Evolutionary conservation across 2,329 filamentous ascomycete genomes (phyloP), one percentile per base, ranked within the genome.

Genomic region (Fonsecaea nubica): DNA sequence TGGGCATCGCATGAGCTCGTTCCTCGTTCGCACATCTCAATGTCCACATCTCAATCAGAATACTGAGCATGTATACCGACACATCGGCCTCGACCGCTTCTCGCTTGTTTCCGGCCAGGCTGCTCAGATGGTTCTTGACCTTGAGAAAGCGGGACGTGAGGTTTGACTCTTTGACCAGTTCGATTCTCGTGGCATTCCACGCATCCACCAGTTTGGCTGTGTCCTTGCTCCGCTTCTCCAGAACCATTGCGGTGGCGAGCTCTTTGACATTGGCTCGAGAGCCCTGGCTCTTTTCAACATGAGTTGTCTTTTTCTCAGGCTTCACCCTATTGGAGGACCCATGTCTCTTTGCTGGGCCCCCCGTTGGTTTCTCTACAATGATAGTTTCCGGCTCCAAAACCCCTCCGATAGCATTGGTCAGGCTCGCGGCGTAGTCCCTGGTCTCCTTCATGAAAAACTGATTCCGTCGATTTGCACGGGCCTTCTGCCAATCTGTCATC

Each of bases 371-470:
- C 12, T n/a, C 9, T 21, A 50, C 45, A 4, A 50, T 50, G 21
- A 50, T 25, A 13, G 21, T 50, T 30, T 50, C 45, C 1, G 45
- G 45, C 18, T 50, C 45, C 5, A 50, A 4, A 30, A 50, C 9
- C 5, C 45, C 45, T 1, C 45, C 30, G 6, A 55, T 30, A 35
- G 53, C 53, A 18, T 18, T 21, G 18, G 53, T 38, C 53, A 55
- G 30, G 53, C 35, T 50, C 2, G 45, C 53, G 6, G 53, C 30
- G 35, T 38, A 55, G 35, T 38, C 30, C 35, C 35, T 55, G 3
- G 53, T 55, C 21, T 55, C 53, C 12, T 30, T 55, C 53, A 38
- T 55, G 3, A 55, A 55, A 10, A 55, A n/a, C 53, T 50, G 45
- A 13, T 50, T 50, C 1, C 45, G 8, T 13, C 45, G 18, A 30